Conservation (phyloP, 202 grass and related monocot genomes). For the Zizania palustris region DNA sequence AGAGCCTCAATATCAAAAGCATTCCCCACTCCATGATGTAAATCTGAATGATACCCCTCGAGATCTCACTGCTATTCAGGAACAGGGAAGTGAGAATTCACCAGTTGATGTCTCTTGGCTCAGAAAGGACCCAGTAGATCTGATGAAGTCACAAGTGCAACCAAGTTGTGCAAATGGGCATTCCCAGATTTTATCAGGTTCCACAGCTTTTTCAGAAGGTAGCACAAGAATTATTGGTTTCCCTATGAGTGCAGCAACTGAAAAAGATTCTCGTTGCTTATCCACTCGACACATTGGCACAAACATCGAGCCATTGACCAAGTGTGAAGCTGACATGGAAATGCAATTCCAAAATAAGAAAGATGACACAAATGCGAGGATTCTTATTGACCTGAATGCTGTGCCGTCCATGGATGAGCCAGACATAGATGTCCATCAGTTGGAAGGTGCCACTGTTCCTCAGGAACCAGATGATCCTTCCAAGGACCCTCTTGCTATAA, state of each 20-base stretch:
- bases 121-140: conserved; percentile 32
- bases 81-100: conserved; percentile 34
- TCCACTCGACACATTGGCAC: conserved; percentile 11
- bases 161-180: conserved; percentile 28
- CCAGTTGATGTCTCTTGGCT: conserved; percentile 34
- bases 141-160: conserved; percentile 38
- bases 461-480: conserved; percentile 42
- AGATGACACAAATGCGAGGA: conserved; percentile 25
- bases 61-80: conserved; percentile 32
- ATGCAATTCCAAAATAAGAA: conserved; percentile 34
- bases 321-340: conserved; percentile 18
- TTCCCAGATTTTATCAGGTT: conserved; percentile 36
- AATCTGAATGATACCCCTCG: conserved; percentile 42
- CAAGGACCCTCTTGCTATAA: conserved; percentile 34
- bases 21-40: conserved; percentile 26
- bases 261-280: conserved; percentile 28
- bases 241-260: conserved; percentile 13
- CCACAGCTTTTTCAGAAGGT: conserved; percentile 29
- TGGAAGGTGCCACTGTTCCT: conserved; percentile 12
- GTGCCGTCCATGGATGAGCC: conserved; percentile 48
- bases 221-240: conserved; percentile 27
- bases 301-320: not conserved
- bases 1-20: conserved; percentile 35
- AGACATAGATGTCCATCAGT: conserved; percentile 31
- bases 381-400: conserved; percentile 73